phyloP scores from a whole-genome alignment of 805 yeast genomes.

The Zygotorulaspora danielsina region DNA sequence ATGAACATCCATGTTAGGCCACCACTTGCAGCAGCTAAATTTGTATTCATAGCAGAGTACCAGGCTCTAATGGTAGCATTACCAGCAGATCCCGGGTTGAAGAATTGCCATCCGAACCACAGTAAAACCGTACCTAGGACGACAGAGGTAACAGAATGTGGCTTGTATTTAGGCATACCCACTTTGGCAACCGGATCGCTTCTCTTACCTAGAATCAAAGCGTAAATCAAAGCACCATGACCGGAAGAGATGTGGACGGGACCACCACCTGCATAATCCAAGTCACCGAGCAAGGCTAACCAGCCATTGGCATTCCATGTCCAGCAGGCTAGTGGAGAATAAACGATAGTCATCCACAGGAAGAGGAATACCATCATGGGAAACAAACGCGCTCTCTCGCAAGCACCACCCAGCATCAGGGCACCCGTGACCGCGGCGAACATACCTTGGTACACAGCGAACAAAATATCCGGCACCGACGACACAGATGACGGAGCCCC shows the following conservation, averaged over 20 bases:
- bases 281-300: slow-evolving; percentile 75
- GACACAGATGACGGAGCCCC: slow-evolving; percentile 72
- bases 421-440: slow-evolving; percentile 91
- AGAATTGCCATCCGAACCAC: slow-evolving; percentile 96
- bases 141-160: slow-evolving; percentile 86
- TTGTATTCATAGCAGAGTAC: slow-evolving; percentile 91
- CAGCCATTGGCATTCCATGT: slow-evolving; percentile 95
- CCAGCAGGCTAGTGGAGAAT: slow-evolving; percentile 96
- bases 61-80: slow-evolving; percentile 88
- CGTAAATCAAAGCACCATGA: slow-evolving; percentile 90
- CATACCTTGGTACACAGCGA: slow-evolving; percentile 93
- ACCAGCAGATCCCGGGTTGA: slow-evolving; percentile 98
- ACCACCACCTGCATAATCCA: slow-evolving; percentile 98
- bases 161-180: slow-evolving; percentile 82
- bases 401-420: slow-evolving; percentile 95
- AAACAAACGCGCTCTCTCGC: slow-evolving; percentile 92
- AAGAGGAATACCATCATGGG: slow-evolving; percentile 96
- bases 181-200: slow-evolving; percentile 63
- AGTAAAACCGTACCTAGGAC: slow-evolving; percentile 91
- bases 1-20: slow-evolving; percentile 92
- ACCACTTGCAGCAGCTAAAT: slow-evolving; percentile 89
- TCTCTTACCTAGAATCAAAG: slow-evolving; percentile 88
- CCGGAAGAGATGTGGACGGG: slow-evolving; percentile 97
- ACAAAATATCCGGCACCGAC: slow-evolving; percentile 81
- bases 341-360: slow-evolving; percentile 91